Base-by-base conservation (phyloP, 2,329 filamentous ascomycete genomes). In the Ceratocystis papillata region DNA sequence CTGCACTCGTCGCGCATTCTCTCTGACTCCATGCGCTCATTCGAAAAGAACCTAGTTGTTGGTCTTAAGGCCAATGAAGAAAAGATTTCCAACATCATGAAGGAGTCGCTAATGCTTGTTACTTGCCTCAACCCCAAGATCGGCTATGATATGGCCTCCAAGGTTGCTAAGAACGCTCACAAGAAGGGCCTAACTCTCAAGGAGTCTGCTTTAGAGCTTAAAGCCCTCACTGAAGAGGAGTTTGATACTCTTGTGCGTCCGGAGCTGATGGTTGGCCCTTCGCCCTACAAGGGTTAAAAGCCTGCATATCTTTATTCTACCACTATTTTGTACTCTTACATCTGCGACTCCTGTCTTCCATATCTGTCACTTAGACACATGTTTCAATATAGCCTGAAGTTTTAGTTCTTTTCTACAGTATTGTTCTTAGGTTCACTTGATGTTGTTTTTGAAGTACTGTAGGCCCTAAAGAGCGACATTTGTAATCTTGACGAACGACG, bases 51-150 rank as follows among this genome's bases (percentile, higher is more conserved):
- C 79, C 82, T 97, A 41, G 88, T 99, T 22, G 84, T 80, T 55
- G 94, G 93, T 28, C 84, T 97, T 30, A 83, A 92, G 78, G 93
- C 94, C 64, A 96, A 99, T 77, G 92, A 96, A 83, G 86, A 89
- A 76, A 89, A 92, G 79, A 97, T 99, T 74, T 79, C 82, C 67
- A 87, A 85, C 74, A 88, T 99, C 71, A 85, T 99, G 80, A 91
- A 95, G 79, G 92, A 99, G 80, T 94, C 89, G 89, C 83, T 99
- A 72, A 99, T 99, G 94, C 84, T 97, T 70, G 94, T 97, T 45
- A 99, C 94, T 70, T 96, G 93, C 82, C 82, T 97, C 69, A 96
- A 96, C 83, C 91, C 92, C 71, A 90, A 96, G 77, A 96, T 97
- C 74, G 93, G 92, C 68, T 96, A 96, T 77, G 92, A 96, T 75